These are phyloP conservation scores for Cyberlindnera suaveolens DNA, from an alignment of 805 yeast species.

Conservation along the genomic window DNA sequence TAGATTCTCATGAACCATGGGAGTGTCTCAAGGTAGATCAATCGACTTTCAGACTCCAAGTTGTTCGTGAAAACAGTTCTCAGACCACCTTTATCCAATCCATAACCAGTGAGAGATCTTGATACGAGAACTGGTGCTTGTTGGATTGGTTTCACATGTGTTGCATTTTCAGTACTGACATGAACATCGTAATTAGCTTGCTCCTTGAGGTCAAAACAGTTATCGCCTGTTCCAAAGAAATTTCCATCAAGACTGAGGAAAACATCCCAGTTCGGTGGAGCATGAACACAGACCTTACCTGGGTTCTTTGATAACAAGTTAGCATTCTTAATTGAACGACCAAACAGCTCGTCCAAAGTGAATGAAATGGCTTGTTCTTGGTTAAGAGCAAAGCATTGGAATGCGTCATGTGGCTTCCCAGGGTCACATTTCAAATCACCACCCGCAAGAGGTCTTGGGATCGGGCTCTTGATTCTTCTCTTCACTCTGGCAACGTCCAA, in stretches of 20 bases:
- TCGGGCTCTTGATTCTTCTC: slow-evolving; percentile 57
- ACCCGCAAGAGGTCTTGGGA: slow-evolving; percentile 76
- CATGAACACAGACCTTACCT: slow-evolving; percentile 38
- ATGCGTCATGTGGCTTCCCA: slow-evolving; percentile 49
- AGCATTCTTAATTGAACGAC: slow-evolving; percentile 57
- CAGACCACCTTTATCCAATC: slow-evolving; percentile 87
- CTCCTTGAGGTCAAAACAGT: slow-evolving; percentile 31
- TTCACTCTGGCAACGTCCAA: slow-evolving; percentile 63
- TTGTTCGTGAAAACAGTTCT: slow-evolving; percentile 76
- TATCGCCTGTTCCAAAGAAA: slow-evolving; percentile 27
- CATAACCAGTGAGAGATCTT: slow-evolving; percentile 85
- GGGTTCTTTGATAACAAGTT: slow-evolving; percentile 46
- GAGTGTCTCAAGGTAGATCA: slow-evolving; percentile 69
- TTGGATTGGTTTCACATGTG: slow-evolving; percentile 31
- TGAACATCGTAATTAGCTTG: slow-evolving; percentile 23
- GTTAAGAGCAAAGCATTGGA: slow-evolving; percentile 74
- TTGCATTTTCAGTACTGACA: slow-evolving; percentile 38
- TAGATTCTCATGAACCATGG: slow-evolving; percentile 93
- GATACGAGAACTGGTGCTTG: slow-evolving; percentile 67
- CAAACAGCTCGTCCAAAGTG: slow-evolving; percentile 62
- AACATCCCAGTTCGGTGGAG: slow-evolving; percentile 43
- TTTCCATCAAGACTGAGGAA: slow-evolving; percentile 25
- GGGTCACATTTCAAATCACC: slow-evolving; percentile 69
- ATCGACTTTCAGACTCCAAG: slow-evolving; percentile 36
- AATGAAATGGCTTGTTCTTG: slow-evolving; percentile 42